phyloP scores from a whole-genome alignment of 2,329 filamentous ascomycete species.

The Teratosphaeria zuluensis region DNA sequence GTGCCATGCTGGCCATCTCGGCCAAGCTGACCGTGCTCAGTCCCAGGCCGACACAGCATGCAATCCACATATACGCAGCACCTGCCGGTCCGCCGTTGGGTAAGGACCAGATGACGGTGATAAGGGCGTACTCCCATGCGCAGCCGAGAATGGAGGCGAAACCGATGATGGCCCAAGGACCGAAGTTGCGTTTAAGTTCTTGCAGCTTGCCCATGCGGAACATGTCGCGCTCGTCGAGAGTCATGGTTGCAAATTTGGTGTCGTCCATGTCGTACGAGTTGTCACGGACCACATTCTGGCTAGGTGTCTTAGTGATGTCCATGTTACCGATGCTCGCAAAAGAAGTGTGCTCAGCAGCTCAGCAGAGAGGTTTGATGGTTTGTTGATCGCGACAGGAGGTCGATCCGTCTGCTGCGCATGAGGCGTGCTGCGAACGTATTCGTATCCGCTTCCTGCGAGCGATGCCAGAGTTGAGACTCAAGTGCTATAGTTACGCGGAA shows the following conservation, averaged over 20 bases:
- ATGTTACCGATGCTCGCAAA: neutral
- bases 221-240: slow-evolving; percentile 3
- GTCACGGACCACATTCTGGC: neutral
- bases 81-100: neutral
- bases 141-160: slow-evolving; percentile 4
- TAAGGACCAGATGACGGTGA: neutral
- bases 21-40: slow-evolving; percentile 25
- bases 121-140: neutral
- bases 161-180: neutral
- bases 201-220: slow-evolving; percentile 3
- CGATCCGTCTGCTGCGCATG: neutral
- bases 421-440: neutral
- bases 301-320: neutral
- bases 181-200: slow-evolving; percentile 1
- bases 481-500: too few species aligned
- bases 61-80: neutral
- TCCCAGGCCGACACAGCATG: slow-evolving; percentile 19
- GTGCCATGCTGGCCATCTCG: slow-evolving; percentile 23
- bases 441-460: neutral
- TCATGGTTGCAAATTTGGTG: neutral
- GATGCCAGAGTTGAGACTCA: neutral
- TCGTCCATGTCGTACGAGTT: neutral
- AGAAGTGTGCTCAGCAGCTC: too few species aligned
- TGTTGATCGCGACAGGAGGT: too few species aligned
- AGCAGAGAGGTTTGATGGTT: too few species aligned